Conservation (phyloP, 2,329 filamentous ascomycete species). For the Calonectria pteridis region DNA sequence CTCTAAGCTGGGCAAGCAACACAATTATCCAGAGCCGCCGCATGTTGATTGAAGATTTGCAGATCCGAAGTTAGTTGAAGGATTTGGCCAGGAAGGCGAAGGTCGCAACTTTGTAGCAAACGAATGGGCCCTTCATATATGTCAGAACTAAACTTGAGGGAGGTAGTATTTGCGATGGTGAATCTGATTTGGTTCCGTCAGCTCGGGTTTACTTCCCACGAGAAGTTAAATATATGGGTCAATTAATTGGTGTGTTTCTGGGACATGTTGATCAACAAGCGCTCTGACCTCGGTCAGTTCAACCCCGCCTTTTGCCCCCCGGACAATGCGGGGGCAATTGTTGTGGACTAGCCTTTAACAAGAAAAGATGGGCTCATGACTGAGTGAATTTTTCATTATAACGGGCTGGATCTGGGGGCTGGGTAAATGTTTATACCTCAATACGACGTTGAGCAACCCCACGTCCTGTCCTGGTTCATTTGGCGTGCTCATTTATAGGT, state of each 20-base stretch:
- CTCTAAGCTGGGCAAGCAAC: background rate
- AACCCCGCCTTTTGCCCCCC: background rate
- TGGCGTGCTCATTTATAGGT: background rate
- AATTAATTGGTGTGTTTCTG: background rate
- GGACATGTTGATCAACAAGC: background rate
- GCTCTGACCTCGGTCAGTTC: background rate
- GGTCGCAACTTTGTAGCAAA: background rate
- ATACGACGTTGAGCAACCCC: background rate
- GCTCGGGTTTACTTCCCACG: background rate
- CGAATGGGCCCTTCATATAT: background rate
- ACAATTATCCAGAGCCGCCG: background rate
- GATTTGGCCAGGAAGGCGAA: background rate
- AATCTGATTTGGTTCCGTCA: background rate
- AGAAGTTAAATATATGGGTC: constrained; percentile 6
- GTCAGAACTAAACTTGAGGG: too few species aligned
- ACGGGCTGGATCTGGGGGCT: background rate
- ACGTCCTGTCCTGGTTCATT: background rate
- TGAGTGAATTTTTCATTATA: background rate
- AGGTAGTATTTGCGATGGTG: background rate
- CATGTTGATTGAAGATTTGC: background rate
- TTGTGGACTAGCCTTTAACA: background rate
- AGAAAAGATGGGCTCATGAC: constrained; percentile 4
- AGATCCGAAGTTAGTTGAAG: background rate
- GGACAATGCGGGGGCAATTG: background rate
- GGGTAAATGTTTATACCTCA: constrained; percentile 9